These are phyloP conservation scores for Botryosphaeria agaves DNA, from an alignment of 2,329 filamentous ascomycete species.

Conservation along the genomic window DNA sequence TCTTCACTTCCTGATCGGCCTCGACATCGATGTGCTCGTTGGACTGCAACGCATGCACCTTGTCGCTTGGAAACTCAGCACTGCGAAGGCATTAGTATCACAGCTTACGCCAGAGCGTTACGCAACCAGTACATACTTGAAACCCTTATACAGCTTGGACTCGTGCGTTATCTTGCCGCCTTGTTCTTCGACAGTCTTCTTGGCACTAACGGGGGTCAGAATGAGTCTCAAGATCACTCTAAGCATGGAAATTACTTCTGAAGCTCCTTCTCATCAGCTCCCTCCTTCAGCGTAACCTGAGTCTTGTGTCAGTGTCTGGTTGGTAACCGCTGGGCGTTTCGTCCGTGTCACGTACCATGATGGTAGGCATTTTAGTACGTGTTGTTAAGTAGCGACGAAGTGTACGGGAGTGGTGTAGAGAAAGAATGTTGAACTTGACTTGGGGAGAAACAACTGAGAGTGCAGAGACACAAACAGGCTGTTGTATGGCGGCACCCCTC, in stretches of 20 bases:
- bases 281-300: conserved; percentile 66
- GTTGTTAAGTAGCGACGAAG: background rate
- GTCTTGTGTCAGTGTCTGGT: conserved; percentile 2
- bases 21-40: conserved; percentile 69
- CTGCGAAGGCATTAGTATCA: conserved; percentile 25
- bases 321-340: too few species aligned
- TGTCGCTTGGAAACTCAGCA: conserved; percentile 52
- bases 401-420: background rate
- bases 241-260: conserved; percentile 30
- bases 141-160: conserved; percentile 79
- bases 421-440: background rate
- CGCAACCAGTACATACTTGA: conserved; percentile 77
- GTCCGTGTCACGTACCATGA: conserved; percentile 15
- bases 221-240: too few species aligned
- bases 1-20: conserved; percentile 50
- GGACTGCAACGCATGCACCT: conserved; percentile 45
- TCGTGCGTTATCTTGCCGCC: conserved; percentile 75
- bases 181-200: conserved; percentile 54
- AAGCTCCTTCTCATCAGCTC: conserved; percentile 48
- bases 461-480: too few species aligned
- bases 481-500: too few species aligned
- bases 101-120: too few species aligned
- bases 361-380: conserved; percentile 15
- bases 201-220: conserved; percentile 39
- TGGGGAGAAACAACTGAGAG: background rate